A percentile compares a stretch with the other conserved stretches of the same genome.
Evolutionary conservation across 768 basidiomycete species (phyloP).

Genomic region (Phaffia tasmanica): DNA sequence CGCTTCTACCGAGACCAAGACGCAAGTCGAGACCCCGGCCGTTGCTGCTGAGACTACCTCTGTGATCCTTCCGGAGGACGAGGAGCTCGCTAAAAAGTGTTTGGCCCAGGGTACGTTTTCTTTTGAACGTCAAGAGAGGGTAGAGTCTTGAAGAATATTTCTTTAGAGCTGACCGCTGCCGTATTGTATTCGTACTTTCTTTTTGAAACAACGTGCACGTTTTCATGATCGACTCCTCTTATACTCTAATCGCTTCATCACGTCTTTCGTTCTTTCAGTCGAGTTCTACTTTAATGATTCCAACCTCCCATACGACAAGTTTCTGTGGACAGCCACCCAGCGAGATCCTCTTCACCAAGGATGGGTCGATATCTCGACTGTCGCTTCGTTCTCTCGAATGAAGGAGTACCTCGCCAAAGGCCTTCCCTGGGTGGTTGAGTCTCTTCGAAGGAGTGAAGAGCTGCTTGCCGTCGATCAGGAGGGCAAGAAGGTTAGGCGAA

Average conservation of each 20-base stretch:
- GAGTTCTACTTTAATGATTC: conserved; percentile 95
- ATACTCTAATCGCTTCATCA: not conserved
- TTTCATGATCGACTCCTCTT: not conserved
- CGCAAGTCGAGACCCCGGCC: conserved; percentile 1
- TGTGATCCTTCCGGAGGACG: conserved; percentile 16
- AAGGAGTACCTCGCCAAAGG: conserved; percentile 54
- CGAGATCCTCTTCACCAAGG: conserved; percentile 36
- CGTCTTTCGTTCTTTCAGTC: conserved; percentile 44
- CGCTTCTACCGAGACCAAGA: not conserved
- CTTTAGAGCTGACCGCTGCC: not conserved
- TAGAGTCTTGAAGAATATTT: not conserved
- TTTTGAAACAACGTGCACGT: not conserved
- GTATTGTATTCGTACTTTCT: not conserved
- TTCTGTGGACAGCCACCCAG: conserved; percentile 80
- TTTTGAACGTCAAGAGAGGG: not conserved
- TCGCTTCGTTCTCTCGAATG: conserved; percentile 95
- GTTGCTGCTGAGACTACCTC: not conserved
- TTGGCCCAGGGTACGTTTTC: conserved; percentile 15
- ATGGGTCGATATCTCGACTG: conserved; percentile 77
- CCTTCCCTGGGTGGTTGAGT: conserved; percentile 56
- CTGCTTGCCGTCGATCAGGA: conserved; percentile 64
- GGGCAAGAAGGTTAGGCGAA: conserved; percentile 61
- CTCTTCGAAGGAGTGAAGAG: conserved; percentile 46
- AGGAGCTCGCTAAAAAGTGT: conserved; percentile 8
- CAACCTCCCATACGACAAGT: conserved; percentile 73